phyloP scores from a whole-genome alignment of 768 basidiomycete species.

The Suillus luteus region DNA sequence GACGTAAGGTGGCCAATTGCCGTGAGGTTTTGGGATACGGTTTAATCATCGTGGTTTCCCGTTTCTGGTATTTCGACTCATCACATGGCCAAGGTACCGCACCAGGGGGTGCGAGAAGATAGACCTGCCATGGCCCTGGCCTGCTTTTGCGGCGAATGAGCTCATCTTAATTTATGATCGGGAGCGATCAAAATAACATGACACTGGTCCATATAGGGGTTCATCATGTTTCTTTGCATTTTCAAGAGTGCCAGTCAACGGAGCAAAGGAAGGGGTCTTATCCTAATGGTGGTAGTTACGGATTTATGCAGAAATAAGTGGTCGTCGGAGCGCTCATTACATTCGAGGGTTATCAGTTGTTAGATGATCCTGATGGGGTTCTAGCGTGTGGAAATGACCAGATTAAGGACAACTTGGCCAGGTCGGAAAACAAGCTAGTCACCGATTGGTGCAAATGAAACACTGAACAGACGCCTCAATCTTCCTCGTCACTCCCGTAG shows the following conservation, averaged over 20 bases:
- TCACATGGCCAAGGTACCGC: background rate
- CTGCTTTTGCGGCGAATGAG: background rate
- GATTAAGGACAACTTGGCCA: background rate
- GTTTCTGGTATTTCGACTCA: background rate
- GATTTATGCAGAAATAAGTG: background rate
- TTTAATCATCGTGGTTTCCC: background rate
- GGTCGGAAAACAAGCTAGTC: background rate
- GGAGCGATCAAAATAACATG: background rate
- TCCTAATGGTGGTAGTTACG: background rate
- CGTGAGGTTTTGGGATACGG: background rate
- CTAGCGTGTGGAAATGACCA: background rate
- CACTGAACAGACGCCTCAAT: constrained; percentile 25
- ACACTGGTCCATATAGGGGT: background rate
- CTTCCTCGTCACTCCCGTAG: constrained; percentile 79
- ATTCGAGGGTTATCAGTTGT: background rate
- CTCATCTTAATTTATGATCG: background rate
- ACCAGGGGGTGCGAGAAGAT: background rate
- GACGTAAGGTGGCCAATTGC: background rate
- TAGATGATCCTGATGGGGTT: background rate
- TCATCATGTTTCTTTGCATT: background rate
- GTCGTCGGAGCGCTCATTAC: background rate
- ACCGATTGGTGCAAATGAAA: constrained; percentile 3
- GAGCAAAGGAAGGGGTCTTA: background rate
- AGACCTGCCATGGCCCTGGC: too few species aligned
- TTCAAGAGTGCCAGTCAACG: background rate